These are phyloP conservation scores for Extremus antarcticus DNA, from an alignment of 495 filamentous ascomycete species.

Conservation along the genomic window DNA sequence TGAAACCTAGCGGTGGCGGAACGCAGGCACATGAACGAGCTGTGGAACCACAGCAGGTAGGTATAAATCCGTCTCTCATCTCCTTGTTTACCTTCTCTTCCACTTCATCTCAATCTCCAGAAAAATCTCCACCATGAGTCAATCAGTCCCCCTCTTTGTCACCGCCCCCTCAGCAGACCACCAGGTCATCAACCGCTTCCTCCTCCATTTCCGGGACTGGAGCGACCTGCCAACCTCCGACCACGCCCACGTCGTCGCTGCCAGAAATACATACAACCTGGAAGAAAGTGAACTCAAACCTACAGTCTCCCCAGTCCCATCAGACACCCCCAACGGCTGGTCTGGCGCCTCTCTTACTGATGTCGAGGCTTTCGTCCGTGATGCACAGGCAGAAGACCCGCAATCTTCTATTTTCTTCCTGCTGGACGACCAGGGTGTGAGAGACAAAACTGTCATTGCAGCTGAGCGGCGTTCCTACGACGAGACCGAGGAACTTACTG, in stretches of 20 bases:
- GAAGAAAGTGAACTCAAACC: not conserved
- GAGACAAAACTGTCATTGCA: not conserved
- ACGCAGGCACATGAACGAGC: too few species aligned
- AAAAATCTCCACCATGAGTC: not conserved
- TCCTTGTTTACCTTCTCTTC: too few species aligned
- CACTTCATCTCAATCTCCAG: too few species aligned
- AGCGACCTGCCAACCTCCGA: not conserved
- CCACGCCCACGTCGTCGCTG: not conserved
- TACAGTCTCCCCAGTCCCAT: not conserved
- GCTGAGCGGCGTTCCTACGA: slow-evolving; percentile 1
- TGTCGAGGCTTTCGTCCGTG: not conserved
- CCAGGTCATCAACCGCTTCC: not conserved
- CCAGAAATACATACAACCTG: not conserved
- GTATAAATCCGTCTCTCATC: too few species aligned
- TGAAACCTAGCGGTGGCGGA: too few species aligned
- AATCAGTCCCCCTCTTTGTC: not conserved
- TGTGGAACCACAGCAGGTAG: too few species aligned
- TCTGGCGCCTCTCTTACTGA: not conserved
- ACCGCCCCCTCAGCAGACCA: not conserved
- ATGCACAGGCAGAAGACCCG: not conserved
- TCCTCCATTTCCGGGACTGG: not conserved
- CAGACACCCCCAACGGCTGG: not conserved
- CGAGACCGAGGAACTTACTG: not conserved
- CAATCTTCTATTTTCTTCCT: not conserved
- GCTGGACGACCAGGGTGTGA: slow-evolving; percentile 1